Evolutionary conservation across 805 yeast species (phyloP).

Genomic region (Geotrichum ghanense): DNA sequence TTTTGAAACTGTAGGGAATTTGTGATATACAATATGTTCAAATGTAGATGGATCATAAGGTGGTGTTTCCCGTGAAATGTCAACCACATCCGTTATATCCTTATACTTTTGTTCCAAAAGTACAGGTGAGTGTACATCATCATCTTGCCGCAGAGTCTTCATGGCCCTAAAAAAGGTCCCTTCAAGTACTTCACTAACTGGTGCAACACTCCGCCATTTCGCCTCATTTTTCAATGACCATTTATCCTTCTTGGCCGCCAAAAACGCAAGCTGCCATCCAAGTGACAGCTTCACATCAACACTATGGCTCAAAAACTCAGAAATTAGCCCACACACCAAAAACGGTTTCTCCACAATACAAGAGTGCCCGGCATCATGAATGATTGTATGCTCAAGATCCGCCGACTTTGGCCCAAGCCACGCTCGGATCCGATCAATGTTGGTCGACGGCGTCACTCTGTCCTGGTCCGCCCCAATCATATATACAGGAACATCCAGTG

Average conservation of each 20-base stretch:
- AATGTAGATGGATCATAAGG: constrained; percentile 57
- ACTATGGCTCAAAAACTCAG: constrained; percentile 41
- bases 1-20: constrained; percentile 69
- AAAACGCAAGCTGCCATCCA: constrained; percentile 55
- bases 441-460: constrained; percentile 37
- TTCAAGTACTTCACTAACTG: constrained; percentile 30
- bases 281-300: constrained; percentile 47
- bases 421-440: constrained; percentile 25
- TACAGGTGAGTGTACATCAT: constrained; percentile 46
- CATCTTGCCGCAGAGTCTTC: constrained; percentile 64
- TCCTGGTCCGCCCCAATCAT: constrained; percentile 52
- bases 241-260: constrained; percentile 45
- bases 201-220: constrained; percentile 51
- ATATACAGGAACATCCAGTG: constrained; percentile 34
- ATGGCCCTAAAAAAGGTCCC: constrained; percentile 49
- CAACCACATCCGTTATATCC: constrained; percentile 48
- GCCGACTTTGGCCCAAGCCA: constrained; percentile 20
- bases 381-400: constrained; percentile 27
- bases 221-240: constrained; percentile 71
- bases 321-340: constrained; percentile 46
- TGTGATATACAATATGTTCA: constrained; percentile 43
- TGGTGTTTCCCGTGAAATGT: constrained; percentile 53
- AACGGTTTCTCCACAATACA: constrained; percentile 54
- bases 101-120: constrained; percentile 39
- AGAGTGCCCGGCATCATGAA: constrained; percentile 50